These are phyloP conservation scores for Bertia moriformis DNA, from an alignment of 2,329 filamentous ascomycete species.

Conservation along the genomic window DNA sequence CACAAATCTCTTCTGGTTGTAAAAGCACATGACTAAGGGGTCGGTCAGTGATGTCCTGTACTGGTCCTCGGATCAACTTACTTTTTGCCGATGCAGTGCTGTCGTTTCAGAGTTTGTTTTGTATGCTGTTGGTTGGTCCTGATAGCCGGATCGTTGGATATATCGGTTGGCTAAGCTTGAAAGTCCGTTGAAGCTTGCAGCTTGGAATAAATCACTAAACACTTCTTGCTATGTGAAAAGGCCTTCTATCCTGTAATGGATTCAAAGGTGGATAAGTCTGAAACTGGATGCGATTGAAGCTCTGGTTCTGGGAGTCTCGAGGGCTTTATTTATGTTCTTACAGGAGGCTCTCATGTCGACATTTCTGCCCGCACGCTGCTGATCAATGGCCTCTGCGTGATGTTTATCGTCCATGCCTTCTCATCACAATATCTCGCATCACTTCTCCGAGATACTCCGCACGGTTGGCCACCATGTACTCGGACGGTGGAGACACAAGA, in stretches of 20 bases:
- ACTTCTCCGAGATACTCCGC: background rate
- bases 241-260: background rate
- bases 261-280: background rate
- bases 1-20: slow-evolving; percentile 70
- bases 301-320: background rate
- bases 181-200: too few relatives aligned
- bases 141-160: too few relatives aligned
- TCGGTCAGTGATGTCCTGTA: background rate
- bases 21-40: slow-evolving; percentile 71
- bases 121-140: slow-evolving; percentile 1
- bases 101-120: background rate
- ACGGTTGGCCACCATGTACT: background rate
- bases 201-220: too few relatives aligned
- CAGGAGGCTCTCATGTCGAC: background rate
- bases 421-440: background rate
- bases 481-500: background rate
- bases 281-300: background rate
- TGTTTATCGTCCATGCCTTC: background rate
- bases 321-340: slow-evolving; percentile 1
- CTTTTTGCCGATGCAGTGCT: background rate
- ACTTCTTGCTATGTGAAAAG: background rate
- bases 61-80: background rate
- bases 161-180: too few relatives aligned
- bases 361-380: background rate
- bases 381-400: background rate